Evolutionary conservation across 805 yeast species (phyloP).

Genomic region (Schwanniomyces pseudopolymorphus): DNA sequence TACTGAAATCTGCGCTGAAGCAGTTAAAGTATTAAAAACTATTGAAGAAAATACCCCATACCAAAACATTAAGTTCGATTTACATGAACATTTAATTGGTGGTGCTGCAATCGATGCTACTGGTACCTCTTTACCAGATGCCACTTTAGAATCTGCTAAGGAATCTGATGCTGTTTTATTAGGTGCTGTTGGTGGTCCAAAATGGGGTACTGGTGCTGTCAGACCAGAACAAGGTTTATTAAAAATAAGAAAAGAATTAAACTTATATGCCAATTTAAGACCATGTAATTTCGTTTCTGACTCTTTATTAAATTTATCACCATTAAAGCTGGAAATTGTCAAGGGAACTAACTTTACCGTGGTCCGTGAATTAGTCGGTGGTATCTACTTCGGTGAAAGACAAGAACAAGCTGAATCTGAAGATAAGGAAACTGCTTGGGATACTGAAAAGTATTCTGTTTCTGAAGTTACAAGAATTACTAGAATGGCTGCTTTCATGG

Average conservation of each 20-base stretch:
- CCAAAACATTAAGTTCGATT: slow-evolving; percentile 59
- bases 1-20: slow-evolving; percentile 84
- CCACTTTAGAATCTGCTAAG: slow-evolving; percentile 78
- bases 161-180: slow-evolving; percentile 89
- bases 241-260: slow-evolving; percentile 90
- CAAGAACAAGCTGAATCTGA: slow-evolving; percentile 80
- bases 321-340: slow-evolving; percentile 81
- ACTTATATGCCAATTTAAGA: slow-evolving; percentile 92
- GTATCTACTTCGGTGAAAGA: slow-evolving; percentile 96
- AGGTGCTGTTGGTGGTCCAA: slow-evolving; percentile 99
- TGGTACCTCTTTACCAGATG: slow-evolving; percentile 88
- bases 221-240: slow-evolving; percentile 97
- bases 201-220: slow-evolving; percentile 96
- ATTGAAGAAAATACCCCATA: slow-evolving; percentile 52
- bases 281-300: slow-evolving; percentile 95
- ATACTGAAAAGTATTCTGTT: slow-evolving; percentile 89
- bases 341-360: slow-evolving; percentile 90
- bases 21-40: slow-evolving; percentile 85
- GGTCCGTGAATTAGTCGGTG: slow-evolving; percentile 96
- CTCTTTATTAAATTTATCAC: slow-evolving; percentile 78
- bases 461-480: slow-evolving; percentile 94
- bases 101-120: slow-evolving; percentile 99
- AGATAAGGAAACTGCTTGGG: slow-evolving; percentile 75
- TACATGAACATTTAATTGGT: slow-evolving; percentile 85
- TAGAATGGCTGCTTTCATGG: slow-evolving; percentile 97